A percentile compares a stretch with the other conserved stretches of the same genome.
phyloP scores from a whole-genome alignment of 345 rosid species.

The Eucalyptus marginata region DNA sequence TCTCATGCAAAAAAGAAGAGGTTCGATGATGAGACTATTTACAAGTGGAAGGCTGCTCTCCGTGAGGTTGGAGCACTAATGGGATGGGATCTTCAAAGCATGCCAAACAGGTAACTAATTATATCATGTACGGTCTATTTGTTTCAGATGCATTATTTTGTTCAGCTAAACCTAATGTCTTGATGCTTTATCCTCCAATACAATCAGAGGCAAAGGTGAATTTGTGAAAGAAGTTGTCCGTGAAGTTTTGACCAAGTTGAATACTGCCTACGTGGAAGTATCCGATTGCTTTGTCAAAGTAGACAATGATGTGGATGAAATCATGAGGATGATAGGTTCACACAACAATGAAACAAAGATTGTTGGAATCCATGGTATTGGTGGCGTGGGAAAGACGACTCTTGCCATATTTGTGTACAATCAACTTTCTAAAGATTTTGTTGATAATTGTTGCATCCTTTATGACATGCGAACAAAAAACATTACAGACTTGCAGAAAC shows the following conservation, averaged over 20 bases:
- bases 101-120: no score
- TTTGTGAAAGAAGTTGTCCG: neutral
- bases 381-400: neutral
- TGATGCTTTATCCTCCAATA: neutral
- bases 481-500: accelerated
- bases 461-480: accelerated
- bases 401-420: no score
- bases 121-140: accelerated
- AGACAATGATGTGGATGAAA: neutral
- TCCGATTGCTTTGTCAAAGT: neutral
- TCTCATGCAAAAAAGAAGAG: no score
- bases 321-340: neutral
- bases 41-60: no score
- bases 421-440: no score
- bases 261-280: neutral
- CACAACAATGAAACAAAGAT: neutral
- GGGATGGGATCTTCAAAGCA: no score
- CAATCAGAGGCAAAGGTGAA: neutral
- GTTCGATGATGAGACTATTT: no score
- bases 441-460: no score
- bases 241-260: neutral
- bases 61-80: no score
- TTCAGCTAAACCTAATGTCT: neutral
- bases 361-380: neutral
- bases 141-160: neutral